Conservation (phyloP, 73 alveolate genomes). For the Tetrahymena borealis region DNA sequence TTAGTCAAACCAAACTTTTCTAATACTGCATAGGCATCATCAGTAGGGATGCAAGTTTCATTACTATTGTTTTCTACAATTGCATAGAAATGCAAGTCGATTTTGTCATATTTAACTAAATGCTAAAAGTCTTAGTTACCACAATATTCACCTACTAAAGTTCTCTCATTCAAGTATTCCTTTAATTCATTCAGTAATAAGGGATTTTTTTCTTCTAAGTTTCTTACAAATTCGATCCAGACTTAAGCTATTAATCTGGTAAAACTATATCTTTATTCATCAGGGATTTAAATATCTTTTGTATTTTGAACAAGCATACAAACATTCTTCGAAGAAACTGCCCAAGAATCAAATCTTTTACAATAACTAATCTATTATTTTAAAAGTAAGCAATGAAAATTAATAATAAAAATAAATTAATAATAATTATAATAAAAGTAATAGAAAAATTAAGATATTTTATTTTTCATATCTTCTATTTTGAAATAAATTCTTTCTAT, state of each 20-base stretch:
- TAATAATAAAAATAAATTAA: no score
- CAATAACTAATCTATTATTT: background rate
- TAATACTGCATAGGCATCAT: constrained; percentile 55
- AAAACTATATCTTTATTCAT: constrained; percentile 74
- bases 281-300: constrained; percentile 29
- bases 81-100: constrained; percentile 79
- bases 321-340: constrained; percentile 82
- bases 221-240: constrained; percentile 74
- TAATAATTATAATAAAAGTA: no score
- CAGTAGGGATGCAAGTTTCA: constrained; percentile 65
- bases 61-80: constrained; percentile 85
- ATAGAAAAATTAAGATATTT: background rate
- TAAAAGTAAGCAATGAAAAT: background rate
- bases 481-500: background rate
- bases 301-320: constrained; percentile 59
- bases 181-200: constrained; percentile 53
- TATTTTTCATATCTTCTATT: background rate
- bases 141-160: constrained; percentile 90
- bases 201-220: constrained; percentile 48
- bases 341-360: constrained; percentile 67
- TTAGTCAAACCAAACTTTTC: constrained; percentile 62
- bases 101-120: constrained; percentile 72
- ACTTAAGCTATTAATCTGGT: constrained; percentile 77
- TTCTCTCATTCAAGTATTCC: constrained; percentile 58
- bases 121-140: constrained; percentile 89